Percentiles rank a stretch among this genome's conserved stretches.
Evolutionary conservation across 805 yeast species (phyloP).

Genomic region (Candida morakotiae): DNA sequence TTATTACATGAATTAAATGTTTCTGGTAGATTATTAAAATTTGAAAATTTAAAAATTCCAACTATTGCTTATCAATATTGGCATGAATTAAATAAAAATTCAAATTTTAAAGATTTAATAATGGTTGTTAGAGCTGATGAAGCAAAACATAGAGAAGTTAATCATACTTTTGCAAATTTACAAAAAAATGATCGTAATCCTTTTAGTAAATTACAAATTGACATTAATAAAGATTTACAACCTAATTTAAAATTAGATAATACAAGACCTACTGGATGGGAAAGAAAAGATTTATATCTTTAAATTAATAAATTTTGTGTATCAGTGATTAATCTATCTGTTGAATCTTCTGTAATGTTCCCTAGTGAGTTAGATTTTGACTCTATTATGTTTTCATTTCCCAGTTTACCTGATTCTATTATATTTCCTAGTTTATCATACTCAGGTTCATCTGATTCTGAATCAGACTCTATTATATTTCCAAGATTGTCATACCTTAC

Average conservation of each 20-base stretch:
- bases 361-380: slow-evolving; percentile 10
- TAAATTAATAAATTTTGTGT: background rate
- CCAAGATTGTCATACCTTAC: slow-evolving; percentile 3
- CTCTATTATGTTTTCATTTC: too few relatives aligned
- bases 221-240: slow-evolving; percentile 32
- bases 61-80: slow-evolving; percentile 62
- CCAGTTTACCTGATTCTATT: too few relatives aligned
- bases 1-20: slow-evolving; percentile 51
- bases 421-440: slow-evolving; percentile 8
- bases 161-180: slow-evolving; percentile 70
- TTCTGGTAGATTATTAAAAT: slow-evolving; percentile 44
- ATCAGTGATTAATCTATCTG: too few relatives aligned
- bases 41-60: slow-evolving; percentile 46
- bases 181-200: slow-evolving; percentile 61
- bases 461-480: slow-evolving; percentile 6
- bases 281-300: slow-evolving; percentile 32
- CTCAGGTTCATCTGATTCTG: slow-evolving; percentile 9
- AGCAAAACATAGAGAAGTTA: slow-evolving; percentile 75
- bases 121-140: slow-evolving; percentile 69
- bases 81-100: slow-evolving; percentile 46
- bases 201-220: slow-evolving; percentile 43
- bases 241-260: slow-evolving; percentile 33
- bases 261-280: slow-evolving; percentile 38
- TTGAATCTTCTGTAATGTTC: slow-evolving; percentile 10
- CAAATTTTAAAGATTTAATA: slow-evolving; percentile 56